Percentiles rank a stretch among this genome's conserved stretches.
Conservation (phyloP, 1,139 yeast genomes). For the Yamadazyma atmosphaerica region DNA sequence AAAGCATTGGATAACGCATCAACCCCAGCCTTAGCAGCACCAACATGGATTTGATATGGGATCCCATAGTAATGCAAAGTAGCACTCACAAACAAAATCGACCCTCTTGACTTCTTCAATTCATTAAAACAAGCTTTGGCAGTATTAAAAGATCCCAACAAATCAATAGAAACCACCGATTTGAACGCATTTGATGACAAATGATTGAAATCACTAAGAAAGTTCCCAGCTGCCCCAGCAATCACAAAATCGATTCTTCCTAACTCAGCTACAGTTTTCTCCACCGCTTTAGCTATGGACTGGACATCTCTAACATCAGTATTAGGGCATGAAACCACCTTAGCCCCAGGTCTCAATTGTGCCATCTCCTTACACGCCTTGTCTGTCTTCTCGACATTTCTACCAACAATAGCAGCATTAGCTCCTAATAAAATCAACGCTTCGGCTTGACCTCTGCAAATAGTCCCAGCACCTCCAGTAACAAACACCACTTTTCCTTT, state of each 20-base stretch:
- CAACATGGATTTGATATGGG: constrained; percentile 86
- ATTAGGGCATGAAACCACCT: constrained; percentile 69
- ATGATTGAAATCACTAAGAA: constrained; percentile 75
- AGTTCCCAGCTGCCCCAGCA: constrained; percentile 98
- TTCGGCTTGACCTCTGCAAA: constrained; percentile 87
- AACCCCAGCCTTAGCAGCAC: constrained; percentile 95
- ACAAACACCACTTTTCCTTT: constrained; percentile 85
- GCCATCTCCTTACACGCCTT: constrained; percentile 68
- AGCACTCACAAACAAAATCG: constrained; percentile 82
- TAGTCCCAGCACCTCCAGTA: constrained; percentile 97
- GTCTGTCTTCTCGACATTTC: constrained; percentile 67
- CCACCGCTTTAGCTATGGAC: constrained; percentile 62
- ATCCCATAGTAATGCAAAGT: constrained; percentile 90
- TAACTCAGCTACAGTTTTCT: constrained; percentile 59
- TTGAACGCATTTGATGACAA: constrained; percentile 86
- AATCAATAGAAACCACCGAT: constrained; percentile 82
- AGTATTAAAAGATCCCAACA: constrained; percentile 86
- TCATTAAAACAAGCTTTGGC: constrained; percentile 78
- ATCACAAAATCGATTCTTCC: constrained; percentile 83
- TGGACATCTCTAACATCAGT: constrained; percentile 78
- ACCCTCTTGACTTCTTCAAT: constrained; percentile 67
- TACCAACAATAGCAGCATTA: constrained; percentile 82
- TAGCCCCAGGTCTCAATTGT: constrained; percentile 58
- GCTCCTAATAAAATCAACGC: constrained; percentile 86
- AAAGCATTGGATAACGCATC: constrained; percentile 84